Evolutionary conservation across 1,284 basidiomycete species (phyloP), one percentile per base, ranked within the genome.

Genomic region (Cerioporus squamosus): DNA sequence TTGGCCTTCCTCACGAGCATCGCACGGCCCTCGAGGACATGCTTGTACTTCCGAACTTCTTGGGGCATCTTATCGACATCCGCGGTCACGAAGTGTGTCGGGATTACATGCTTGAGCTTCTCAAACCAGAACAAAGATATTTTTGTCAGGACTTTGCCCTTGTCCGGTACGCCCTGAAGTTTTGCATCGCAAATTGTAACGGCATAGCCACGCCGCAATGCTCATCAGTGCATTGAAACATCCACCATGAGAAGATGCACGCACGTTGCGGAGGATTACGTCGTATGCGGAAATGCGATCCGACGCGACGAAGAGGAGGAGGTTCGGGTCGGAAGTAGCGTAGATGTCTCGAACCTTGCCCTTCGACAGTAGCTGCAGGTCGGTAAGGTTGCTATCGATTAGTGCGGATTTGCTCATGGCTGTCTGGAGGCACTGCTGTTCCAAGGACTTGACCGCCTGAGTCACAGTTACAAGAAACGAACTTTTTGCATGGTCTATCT

Each of bases 221-320:
- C 12, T 36, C 33, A 36, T 36, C 33, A 10, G 9, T 12, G 9
- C 6, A 36, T 36, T 10, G 33, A 3, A 36, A 36, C 4, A 36
- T 10, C 10, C 6, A 12, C 33, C 3, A 36, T 36, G 6, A 12
- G 39, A 42, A 44, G 53, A 26, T 17, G 44, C 47, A 81, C 90
- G 70, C 70, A 97, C 95, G 74, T 95, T 94, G 73, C 88, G 86
- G 69, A 98, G 83, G 71, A 97, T 90, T 62, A 98, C 92, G 81
- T 99, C 97, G 77, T 95, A 99, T 0, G 97, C 96, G 20, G 94
- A 97, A 72, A 98, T 97, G 61, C 97, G 83, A 77, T 99, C 97
- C 15, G 94, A 93, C 6, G 97, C 95, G 53, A 99, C 91, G 74
- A 99, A 98, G 56, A 99, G 83, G 26, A 98, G 83, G 65, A 86